Evolutionary conservation across 2,329 filamentous ascomycete species (phyloP).

Genomic region (Microdochium nivale): DNA sequence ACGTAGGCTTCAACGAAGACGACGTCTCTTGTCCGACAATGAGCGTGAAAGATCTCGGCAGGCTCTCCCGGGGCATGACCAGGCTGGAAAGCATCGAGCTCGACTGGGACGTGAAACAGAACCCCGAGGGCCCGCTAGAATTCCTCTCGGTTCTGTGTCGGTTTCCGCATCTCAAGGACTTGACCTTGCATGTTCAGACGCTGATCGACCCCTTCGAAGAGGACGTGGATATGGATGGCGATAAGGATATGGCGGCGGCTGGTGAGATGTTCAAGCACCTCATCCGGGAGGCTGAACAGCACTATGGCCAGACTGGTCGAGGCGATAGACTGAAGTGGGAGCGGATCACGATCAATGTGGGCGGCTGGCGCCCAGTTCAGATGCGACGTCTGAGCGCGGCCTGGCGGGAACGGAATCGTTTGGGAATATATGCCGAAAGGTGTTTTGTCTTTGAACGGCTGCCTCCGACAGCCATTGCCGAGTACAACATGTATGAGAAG

Average conservation of each 20-base stretch:
- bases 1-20: slow-evolving; percentile 35
- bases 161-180: slow-evolving; percentile 28
- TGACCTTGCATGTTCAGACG: slow-evolving; percentile 37
- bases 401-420: slow-evolving; percentile 30
- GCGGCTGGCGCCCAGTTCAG: slow-evolving; percentile 37
- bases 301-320: not conserved
- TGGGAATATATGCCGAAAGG: slow-evolving; percentile 36
- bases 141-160: slow-evolving; percentile 29
- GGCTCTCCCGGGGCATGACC: slow-evolving; percentile 21
- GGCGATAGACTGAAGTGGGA: slow-evolving; percentile 21
- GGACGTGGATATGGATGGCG: slow-evolving; percentile 1
- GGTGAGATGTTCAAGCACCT: slow-evolving; percentile 23
- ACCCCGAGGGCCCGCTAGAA: slow-evolving; percentile 15
- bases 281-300: slow-evolving; percentile 20
- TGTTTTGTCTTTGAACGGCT: slow-evolving; percentile 32
- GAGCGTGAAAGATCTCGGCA: slow-evolving; percentile 18
- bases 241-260: not conserved
- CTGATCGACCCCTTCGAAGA: slow-evolving; percentile 22
- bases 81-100: slow-evolving; percentile 32
- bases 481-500: not conserved
- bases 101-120: slow-evolving; percentile 32
- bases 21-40: slow-evolving; percentile 32
- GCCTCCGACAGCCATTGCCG: not conserved
- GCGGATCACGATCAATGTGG: slow-evolving; percentile 35
- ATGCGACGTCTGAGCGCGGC: slow-evolving; percentile 29